These are phyloP conservation scores for Ustilago xerochloae DNA, from an alignment of 1,284 basidiomycete species.

Conservation along the genomic window DNA sequence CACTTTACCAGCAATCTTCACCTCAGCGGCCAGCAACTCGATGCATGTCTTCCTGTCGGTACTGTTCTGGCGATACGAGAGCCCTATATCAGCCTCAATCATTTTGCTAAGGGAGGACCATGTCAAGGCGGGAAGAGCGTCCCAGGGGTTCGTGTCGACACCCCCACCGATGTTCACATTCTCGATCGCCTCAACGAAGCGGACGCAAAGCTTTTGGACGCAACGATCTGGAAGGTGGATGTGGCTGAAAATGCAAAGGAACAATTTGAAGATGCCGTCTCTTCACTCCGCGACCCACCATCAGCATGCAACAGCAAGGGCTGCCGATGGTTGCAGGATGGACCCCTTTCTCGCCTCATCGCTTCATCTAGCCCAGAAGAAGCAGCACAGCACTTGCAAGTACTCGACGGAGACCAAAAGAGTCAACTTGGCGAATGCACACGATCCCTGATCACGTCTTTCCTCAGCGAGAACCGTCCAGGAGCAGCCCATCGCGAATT, in stretches of 20 bases:
- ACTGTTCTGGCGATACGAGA: constrained; percentile 62
- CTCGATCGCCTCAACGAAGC: constrained; percentile 27
- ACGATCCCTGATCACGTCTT: constrained; percentile 17
- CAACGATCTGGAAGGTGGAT: constrained; percentile 29
- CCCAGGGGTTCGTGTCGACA: constrained; percentile 61
- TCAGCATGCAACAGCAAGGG: constrained; percentile 27
- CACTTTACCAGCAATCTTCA: constrained; percentile 61
- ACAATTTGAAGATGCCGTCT: constrained; percentile 6
- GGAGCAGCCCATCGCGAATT: constrained; percentile 52
- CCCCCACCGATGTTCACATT: constrained; percentile 62
- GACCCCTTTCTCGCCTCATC: constrained; percentile 37
- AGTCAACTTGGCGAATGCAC: constrained; percentile 9
- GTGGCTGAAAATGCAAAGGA: constrained; percentile 7
- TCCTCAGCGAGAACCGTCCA: constrained; percentile 32
- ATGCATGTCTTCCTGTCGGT: constrained; percentile 54
- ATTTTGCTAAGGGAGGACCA: constrained; percentile 59
- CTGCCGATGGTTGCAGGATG: constrained; percentile 56
- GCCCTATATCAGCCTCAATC: constrained; percentile 60
- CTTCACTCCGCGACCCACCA: constrained; percentile 18
- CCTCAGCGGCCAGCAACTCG: constrained; percentile 37
- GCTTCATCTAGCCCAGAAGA: not conserved
- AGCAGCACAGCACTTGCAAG: not conserved
- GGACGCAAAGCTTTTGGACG: constrained; percentile 20
- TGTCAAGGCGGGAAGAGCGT: constrained; percentile 54
- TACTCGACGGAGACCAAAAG: not conserved